These are phyloP conservation scores for Penicillium nucicola DNA, from an alignment of 495 filamentous ascomycete genomes.

Conservation along the genomic window DNA sequence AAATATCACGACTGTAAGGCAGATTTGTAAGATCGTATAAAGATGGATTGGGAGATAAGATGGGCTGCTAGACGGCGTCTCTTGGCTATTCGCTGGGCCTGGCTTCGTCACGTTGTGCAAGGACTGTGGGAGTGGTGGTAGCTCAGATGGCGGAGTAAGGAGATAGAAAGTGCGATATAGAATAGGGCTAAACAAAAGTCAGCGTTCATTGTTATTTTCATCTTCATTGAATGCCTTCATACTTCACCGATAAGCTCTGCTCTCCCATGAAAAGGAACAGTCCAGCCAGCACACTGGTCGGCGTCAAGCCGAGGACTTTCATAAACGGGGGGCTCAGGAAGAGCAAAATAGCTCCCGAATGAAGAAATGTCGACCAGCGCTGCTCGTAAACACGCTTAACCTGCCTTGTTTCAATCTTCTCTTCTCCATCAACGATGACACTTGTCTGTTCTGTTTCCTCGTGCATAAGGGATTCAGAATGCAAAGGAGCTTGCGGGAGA, in stretches of 20 bases:
- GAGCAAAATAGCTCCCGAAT: constrained; percentile 57
- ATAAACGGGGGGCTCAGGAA: constrained; percentile 67
- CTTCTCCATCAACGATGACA: constrained; percentile 35
- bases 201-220: background rate
- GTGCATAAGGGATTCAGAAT: constrained; percentile 65
- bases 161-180: constrained; percentile 61
- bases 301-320: constrained; percentile 65
- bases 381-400: constrained; percentile 62
- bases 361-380: constrained; percentile 63
- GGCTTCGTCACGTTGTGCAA: constrained; percentile 19
- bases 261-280: constrained; percentile 74
- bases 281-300: constrained; percentile 65
- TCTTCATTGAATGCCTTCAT: background rate
- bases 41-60: constrained; percentile 57
- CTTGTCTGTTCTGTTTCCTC: constrained; percentile 41
- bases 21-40: constrained; percentile 61
- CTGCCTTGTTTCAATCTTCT: constrained; percentile 37
- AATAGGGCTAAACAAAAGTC: constrained; percentile 45
- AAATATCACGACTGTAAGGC: constrained; percentile 60
- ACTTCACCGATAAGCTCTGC: constrained; percentile 66
- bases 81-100: background rate
- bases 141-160: constrained; percentile 61
- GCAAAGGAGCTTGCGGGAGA: constrained; percentile 66
- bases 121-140: constrained; percentile 52
- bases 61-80: constrained; percentile 12